A percentile compares a stretch with the other conserved stretches of the same genome.
These are phyloP conservation scores for Kuraishia borneana DNA, from an alignment of 805 yeast genomes.

Conservation along the genomic window DNA sequence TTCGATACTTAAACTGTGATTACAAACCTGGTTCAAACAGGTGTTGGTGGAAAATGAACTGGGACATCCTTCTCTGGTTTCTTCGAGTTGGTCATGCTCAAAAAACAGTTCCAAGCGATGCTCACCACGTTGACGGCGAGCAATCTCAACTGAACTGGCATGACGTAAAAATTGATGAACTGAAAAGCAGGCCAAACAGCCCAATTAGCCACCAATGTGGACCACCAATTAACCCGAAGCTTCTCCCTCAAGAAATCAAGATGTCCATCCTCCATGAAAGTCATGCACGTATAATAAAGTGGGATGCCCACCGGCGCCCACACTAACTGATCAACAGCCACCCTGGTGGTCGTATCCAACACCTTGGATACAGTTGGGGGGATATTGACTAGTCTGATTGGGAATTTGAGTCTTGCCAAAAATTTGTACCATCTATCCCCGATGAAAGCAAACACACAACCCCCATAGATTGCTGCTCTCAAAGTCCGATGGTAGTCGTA, in stretches of 20 bases:
- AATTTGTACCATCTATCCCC: constrained; percentile 62
- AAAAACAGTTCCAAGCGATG: constrained; percentile 74
- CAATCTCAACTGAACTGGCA: constrained; percentile 64
- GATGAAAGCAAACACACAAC: constrained; percentile 62
- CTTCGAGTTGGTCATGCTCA: constrained; percentile 49
- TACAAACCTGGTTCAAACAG: too few species aligned
- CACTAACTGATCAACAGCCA: constrained; percentile 56
- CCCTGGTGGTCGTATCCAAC: constrained; percentile 33
- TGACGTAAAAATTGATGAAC: constrained; percentile 57
- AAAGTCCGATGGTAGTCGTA: constrained; percentile 47
- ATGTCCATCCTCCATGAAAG: constrained; percentile 48
- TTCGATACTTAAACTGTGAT: too few species aligned
- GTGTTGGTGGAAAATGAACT: constrained; percentile 26
- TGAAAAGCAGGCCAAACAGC: constrained; percentile 88
- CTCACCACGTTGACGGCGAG: constrained; percentile 60
- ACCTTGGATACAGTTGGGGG: constrained; percentile 5
- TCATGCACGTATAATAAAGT: constrained; percentile 56
- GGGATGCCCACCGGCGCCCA: constrained; percentile 80
- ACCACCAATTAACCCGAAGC: constrained; percentile 43
- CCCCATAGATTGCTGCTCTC: constrained; percentile 63
- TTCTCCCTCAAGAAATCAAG: constrained; percentile 27
- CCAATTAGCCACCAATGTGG: constrained; percentile 70
- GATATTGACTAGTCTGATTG: constrained; percentile 9
- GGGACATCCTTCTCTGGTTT: constrained; percentile 12
- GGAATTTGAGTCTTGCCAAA: constrained; percentile 30